Evolutionary conservation across 2,329 filamentous ascomycete genomes (phyloP).

Genomic region (Fusarium virguliforme): DNA sequence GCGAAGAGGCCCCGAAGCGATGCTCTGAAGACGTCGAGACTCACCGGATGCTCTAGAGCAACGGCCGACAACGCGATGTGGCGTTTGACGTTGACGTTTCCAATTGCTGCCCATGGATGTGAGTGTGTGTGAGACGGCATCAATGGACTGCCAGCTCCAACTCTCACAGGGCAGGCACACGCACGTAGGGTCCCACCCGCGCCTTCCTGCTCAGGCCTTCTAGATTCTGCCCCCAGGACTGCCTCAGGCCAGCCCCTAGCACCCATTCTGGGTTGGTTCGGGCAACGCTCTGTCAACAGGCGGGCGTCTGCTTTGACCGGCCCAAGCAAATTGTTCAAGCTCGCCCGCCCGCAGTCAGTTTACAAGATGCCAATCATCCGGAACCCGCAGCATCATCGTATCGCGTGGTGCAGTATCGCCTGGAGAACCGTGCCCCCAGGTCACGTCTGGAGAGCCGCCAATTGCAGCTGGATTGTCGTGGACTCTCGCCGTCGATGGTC

Average conservation of each 20-base stretch:
- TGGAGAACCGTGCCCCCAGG: constrained; percentile 27
- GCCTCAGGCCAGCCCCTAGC: constrained; percentile 11
- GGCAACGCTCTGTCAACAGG: constrained; percentile 4
- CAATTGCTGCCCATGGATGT: background rate
- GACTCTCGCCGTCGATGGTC: constrained; percentile 20
- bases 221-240: constrained; percentile 20
- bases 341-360: constrained; percentile 7
- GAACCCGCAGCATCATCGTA: constrained; percentile 29
- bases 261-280: constrained; percentile 7
- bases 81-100: constrained; percentile 36
- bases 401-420: constrained; percentile 18
- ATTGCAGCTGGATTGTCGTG: constrained; percentile 12
- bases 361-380: constrained; percentile 19
- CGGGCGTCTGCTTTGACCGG: constrained; percentile 6
- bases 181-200: constrained; percentile 27
- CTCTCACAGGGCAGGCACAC: background rate
- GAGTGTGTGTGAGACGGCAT: constrained; percentile 7
- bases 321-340: constrained; percentile 18
- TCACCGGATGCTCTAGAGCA: constrained; percentile 26
- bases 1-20: constrained; percentile 19
- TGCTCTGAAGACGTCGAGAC: constrained; percentile 15
- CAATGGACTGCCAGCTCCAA: constrained; percentile 10
- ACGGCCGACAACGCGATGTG: constrained; percentile 35
- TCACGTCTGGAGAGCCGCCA: constrained; percentile 2
- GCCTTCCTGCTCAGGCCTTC: constrained; percentile 14